Evolutionary conservation across 352 stramenopile genomes (phyloP).

Genomic region (Phytophthora sojae): DNA sequence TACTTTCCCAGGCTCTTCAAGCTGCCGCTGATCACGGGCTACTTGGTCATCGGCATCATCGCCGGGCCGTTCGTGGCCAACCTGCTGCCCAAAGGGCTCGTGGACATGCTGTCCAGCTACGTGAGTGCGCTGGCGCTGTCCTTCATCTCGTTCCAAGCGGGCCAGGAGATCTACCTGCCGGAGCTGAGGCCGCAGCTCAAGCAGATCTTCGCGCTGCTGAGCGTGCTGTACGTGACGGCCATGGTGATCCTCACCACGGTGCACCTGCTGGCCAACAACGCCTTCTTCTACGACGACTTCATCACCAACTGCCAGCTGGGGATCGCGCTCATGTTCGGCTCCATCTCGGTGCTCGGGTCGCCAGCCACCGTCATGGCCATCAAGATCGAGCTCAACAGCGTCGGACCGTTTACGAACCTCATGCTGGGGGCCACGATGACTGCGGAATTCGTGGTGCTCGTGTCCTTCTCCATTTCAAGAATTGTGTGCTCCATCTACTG

Average conservation of each 20-base stretch:
- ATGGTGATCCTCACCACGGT: constrained; percentile 63
- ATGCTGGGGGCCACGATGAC: constrained; percentile 79
- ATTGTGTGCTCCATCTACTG: constrained; percentile 74
- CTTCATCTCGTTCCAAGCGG: constrained; percentile 82
- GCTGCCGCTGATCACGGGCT: constrained; percentile 36
- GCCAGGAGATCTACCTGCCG: constrained; percentile 76
- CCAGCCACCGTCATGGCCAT: constrained; percentile 75
- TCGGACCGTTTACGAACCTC: constrained; percentile 77
- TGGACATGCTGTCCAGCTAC: constrained; percentile 39
- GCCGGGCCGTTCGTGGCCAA: constrained; percentile 37
- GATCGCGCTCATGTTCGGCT: constrained; percentile 78
- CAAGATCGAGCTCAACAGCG: too few relatives aligned
- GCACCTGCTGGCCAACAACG: constrained; percentile 46
- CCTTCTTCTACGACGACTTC: constrained; percentile 74
- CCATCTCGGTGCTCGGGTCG: constrained; percentile 72
- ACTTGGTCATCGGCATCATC: constrained; percentile 36
- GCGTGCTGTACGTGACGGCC: constrained; percentile 57
- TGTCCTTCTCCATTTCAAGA: constrained; percentile 73
- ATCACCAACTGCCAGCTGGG: constrained; percentile 58
- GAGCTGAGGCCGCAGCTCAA: constrained; percentile 72
- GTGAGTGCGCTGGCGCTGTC: constrained; percentile 72
- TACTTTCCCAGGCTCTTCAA: constrained; percentile 41
- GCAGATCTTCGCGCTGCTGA: constrained; percentile 58
- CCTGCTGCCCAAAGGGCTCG: constrained; percentile 22
- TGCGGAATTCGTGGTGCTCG: constrained; percentile 74